phyloP scores from a whole-genome alignment of 1,284 basidiomycete genomes.

The Taiwanofungus camphoratus region DNA sequence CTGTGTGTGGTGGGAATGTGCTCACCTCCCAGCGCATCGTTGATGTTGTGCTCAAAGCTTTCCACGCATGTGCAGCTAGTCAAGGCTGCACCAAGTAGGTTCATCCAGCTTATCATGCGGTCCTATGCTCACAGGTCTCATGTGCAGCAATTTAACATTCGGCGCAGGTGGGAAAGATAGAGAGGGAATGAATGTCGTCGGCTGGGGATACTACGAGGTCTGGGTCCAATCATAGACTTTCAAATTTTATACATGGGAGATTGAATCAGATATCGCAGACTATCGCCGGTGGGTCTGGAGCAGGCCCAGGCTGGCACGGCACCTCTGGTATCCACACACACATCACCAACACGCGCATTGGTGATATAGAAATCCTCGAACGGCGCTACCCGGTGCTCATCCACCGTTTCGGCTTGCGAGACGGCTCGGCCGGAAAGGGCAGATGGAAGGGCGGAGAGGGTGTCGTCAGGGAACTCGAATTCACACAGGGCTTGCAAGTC shows the following conservation, averaged over 20 bases:
- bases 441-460: constrained; percentile 84
- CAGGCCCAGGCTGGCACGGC: constrained; percentile 88
- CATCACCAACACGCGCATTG: constrained; percentile 92
- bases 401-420: constrained; percentile 76
- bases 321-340: constrained; percentile 85
- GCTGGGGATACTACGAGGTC: constrained; percentile 95
- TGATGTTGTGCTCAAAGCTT: constrained; percentile 92
- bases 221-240: too few species aligned
- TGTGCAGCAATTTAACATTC: constrained; percentile 80
- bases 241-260: too few species aligned
- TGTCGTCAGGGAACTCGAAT: constrained; percentile 83
- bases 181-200: constrained; percentile 68
- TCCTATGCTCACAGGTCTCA: constrained; percentile 8
- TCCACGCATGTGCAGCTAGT: constrained; percentile 88
- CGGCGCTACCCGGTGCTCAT: constrained; percentile 86
- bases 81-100: constrained; percentile 90
- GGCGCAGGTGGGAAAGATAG: constrained; percentile 84
- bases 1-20: constrained; percentile 92
- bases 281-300: constrained; percentile 90
- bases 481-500: constrained; percentile 82
- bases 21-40: constrained; percentile 91
- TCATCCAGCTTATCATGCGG: background rate
- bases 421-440: constrained; percentile 76
- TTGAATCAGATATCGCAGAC: too few species aligned
- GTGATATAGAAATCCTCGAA: constrained; percentile 91